These are phyloP conservation scores for Sugiyamaella xylanicola DNA, from an alignment of 1,139 yeast genomes.

Conservation along the genomic window DNA sequence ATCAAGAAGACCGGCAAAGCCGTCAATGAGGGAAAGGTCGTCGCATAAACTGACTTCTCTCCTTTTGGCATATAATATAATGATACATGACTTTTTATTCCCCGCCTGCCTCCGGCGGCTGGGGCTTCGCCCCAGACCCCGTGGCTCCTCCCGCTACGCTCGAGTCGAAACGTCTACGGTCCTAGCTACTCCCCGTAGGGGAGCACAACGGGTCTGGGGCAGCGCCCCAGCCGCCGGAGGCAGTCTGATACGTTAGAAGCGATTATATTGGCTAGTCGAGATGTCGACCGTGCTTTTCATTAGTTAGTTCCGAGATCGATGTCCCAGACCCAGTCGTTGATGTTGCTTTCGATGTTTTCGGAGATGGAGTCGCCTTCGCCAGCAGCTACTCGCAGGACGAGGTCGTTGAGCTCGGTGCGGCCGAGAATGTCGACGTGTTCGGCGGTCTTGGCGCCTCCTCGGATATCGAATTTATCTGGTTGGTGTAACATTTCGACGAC, in stretches of 20 bases:
- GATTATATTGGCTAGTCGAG: no score
- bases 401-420: conserved; percentile 86
- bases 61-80: no score
- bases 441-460: conserved; percentile 98
- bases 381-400: conserved; percentile 76
- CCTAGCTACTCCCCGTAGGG: no score
- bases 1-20: conserved; percentile 91
- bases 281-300: no score
- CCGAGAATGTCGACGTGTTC: conserved; percentile 97
- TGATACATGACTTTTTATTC: background rate
- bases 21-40: conserved; percentile 61
- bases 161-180: background rate
- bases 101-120: background rate
- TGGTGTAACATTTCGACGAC: conserved; percentile 90
- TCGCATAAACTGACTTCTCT: conserved; percentile 37
- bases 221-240: no score
- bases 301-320: conserved; percentile 46
- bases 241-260: no score
- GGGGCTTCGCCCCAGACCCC: background rate
- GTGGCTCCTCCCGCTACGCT: background rate
- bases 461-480: conserved; percentile 88
- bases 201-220: no score
- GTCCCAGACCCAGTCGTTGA: conserved; percentile 58
- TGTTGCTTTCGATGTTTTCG: conserved; percentile 59
- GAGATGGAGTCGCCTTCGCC: conserved; percentile 72